A percentile compares a stretch with the other conserved stretches of the same genome.
Conservation (phyloP, 345 rosid genomes). For the Ceriops decandra region DNA sequence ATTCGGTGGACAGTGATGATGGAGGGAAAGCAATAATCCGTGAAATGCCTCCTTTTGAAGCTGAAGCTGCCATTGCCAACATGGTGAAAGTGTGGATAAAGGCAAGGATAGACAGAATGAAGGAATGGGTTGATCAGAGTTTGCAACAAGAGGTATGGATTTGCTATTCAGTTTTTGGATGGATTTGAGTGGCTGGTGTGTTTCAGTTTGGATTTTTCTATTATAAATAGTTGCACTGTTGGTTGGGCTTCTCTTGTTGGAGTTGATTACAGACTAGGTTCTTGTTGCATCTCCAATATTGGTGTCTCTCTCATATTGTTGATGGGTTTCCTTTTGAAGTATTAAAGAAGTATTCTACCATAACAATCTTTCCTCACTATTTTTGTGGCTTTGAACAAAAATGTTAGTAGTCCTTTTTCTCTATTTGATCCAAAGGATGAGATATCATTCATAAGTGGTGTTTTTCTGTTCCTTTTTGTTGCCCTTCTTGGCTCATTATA, state of each 20-base stretch:
- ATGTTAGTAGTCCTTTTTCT: too few species aligned
- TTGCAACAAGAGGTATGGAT: constrained; percentile 83
- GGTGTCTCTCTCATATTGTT: background rate
- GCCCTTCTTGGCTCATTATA: too few species aligned
- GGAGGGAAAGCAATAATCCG: constrained; percentile 98
- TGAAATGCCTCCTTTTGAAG: constrained; percentile 97
- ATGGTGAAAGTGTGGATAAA: constrained; percentile 84
- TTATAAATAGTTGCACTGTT: background rate
- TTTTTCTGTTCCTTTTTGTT: too few species aligned
- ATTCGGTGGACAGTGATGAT: constrained; percentile 94
- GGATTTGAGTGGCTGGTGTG: background rate
- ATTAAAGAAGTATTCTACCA: background rate
- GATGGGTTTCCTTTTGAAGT: background rate
- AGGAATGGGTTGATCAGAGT: constrained; percentile 86
- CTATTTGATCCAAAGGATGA: too few species aligned
- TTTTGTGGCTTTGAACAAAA: too few species aligned
- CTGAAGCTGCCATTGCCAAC: constrained; percentile 87
- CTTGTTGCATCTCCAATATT: background rate
- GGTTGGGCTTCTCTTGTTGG: background rate
- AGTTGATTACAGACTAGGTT: background rate
- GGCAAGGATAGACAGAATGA: constrained; percentile 70
- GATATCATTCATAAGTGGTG: too few species aligned
- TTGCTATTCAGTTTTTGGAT: background rate
- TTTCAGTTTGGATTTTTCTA: constrained; percentile 2
- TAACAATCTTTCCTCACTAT: constrained; percentile 1